Evolutionary conservation across 163 green algal species (phyloP).

Genomic region (Scenedesmus sp.): DNA sequence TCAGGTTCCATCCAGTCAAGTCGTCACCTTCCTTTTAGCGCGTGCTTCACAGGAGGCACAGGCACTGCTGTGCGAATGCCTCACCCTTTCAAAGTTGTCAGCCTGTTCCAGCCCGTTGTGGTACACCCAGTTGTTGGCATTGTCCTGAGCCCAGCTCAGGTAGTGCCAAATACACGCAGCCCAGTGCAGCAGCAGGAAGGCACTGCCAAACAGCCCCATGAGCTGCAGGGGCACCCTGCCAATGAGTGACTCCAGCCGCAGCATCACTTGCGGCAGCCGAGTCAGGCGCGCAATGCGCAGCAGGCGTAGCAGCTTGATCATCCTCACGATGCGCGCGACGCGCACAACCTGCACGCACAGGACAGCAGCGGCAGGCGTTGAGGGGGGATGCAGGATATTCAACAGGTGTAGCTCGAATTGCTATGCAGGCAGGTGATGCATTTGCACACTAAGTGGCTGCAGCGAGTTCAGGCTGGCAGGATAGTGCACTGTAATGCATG

Average conservation of each 20-base stretch:
- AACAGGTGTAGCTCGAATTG: no score
- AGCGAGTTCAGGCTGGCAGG: no score
- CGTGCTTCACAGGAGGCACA: background rate
- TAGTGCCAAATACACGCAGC: constrained; percentile 28
- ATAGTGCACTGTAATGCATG: no score
- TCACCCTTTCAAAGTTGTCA: background rate
- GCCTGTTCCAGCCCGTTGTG: background rate
- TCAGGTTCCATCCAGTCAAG: no score
- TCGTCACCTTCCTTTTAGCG: no score
- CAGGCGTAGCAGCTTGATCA: constrained; percentile 30
- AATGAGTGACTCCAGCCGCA: background rate
- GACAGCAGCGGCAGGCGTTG: background rate
- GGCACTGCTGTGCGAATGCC: background rate
- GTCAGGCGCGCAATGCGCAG: constrained; percentile 14
- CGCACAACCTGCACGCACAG: constrained; percentile 12
- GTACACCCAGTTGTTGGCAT: constrained; percentile 17
- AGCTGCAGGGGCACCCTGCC: background rate
- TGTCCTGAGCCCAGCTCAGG: background rate
- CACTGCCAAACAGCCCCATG: background rate
- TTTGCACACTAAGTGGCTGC: no score
- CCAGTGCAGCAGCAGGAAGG: constrained; percentile 45
- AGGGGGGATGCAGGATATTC: background rate
- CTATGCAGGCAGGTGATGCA: no score
- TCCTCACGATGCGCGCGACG: background rate
- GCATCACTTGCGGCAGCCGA: constrained; percentile 1